These are phyloP conservation scores for Triticum dicoccoides DNA, from an alignment of 176 grass and related monocot genomes.

Conservation along the genomic window DNA sequence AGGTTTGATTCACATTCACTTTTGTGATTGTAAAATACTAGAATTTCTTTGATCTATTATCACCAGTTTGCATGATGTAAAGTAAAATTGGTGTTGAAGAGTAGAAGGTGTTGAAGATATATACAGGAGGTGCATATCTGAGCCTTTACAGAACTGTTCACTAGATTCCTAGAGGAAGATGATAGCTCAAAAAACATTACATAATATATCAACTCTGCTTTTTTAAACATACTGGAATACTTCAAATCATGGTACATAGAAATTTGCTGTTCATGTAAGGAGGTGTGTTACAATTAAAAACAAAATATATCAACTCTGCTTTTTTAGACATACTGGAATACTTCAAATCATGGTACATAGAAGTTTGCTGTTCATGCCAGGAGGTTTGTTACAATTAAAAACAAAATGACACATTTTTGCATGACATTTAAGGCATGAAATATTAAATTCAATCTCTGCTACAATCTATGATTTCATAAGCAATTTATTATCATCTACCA, in stretches of 20 bases:
- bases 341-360: neutral
- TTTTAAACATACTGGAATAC: neutral
- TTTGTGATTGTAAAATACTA: neutral
- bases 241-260: neutral
- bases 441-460: slow-evolving; percentile 4
- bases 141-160: neutral
- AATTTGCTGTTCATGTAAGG: neutral
- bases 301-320: neutral
- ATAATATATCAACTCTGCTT: neutral
- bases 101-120: neutral
- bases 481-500: slow-evolving; percentile 35
- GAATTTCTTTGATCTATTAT: neutral
- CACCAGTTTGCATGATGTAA: neutral
- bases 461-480: neutral
- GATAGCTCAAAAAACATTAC: neutral
- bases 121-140: neutral
- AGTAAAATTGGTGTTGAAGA: neutral
- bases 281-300: neutral
- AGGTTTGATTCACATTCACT: neutral
- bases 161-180: neutral
- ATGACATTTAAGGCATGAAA: neutral
- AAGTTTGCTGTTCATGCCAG: neutral
- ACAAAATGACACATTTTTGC: neutral
- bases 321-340: neutral
- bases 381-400: neutral